Evolutionary conservation across 495 filamentous ascomycete genomes (phyloP).

Genomic region (Neurospora sp.): DNA sequence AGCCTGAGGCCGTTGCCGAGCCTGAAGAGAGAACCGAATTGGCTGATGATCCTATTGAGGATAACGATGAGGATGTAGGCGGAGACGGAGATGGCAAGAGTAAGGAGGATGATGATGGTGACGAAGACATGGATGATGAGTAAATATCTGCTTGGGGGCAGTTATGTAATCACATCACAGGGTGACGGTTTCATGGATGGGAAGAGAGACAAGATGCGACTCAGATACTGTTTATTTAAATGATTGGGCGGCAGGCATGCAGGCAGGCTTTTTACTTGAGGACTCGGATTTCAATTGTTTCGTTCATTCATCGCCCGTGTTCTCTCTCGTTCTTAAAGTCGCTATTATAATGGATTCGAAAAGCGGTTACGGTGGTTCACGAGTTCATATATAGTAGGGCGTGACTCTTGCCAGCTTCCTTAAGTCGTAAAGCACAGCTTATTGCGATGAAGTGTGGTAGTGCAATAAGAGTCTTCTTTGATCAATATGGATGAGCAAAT

Average conservation of each 20-base stretch:
- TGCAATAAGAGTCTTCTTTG: not conserved
- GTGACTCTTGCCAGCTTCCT: not conserved
- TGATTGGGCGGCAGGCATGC: not conserved
- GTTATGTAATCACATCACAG: not conserved
- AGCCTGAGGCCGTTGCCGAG: constrained; percentile 31
- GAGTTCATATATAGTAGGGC: not conserved
- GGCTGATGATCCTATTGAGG: constrained; percentile 34
- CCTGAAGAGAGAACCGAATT: constrained; percentile 11
- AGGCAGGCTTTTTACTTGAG: not conserved
- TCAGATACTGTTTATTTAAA: not conserved
- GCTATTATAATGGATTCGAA: not conserved
- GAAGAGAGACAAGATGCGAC: not conserved
- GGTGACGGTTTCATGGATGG: not conserved
- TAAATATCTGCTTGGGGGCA: constrained; percentile 57
- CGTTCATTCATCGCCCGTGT: not conserved
- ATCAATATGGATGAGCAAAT: not conserved
- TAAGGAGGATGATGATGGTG: constrained; percentile 1
- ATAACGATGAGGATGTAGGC: constrained; percentile 36
- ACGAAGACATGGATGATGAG: constrained; percentile 40
- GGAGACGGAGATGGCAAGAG: constrained; percentile 22
- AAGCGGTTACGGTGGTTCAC: not conserved
- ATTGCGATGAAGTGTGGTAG: not conserved
- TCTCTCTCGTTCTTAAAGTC: not conserved
- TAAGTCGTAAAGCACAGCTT: not conserved
- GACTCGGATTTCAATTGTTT: not conserved